Evolutionary conservation across 257 asterid species (phyloP), one percentile per base, ranked within the genome.

Genomic region (Euphrasia confusa): DNA sequence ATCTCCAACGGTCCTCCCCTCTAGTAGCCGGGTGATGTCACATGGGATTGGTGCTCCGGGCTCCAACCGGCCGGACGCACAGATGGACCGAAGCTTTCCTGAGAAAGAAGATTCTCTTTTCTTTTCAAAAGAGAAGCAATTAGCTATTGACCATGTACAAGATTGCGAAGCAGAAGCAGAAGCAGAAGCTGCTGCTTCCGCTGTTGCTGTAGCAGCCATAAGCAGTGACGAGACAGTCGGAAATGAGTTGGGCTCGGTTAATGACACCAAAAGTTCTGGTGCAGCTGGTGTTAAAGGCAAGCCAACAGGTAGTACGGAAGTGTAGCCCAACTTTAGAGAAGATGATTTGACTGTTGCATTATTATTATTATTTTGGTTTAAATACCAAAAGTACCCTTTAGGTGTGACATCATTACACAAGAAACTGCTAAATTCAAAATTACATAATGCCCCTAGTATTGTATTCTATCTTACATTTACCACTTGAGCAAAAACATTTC

Each of bases 111-210:
- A 69, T 66, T 40, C 82, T 63, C 75, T 86, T 30, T 82, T 77
- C 83, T 84, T 79, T 72, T 85, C 79, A 44, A 84, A 82, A 62
- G 95, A 89, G 68, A 83, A 81, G 74, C 81, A 67, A 61, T 72
- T 74, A 60, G 71, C 62, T 64, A 72, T 60, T 64, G 86, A 83
- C 70, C 71, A 87, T 68, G 60, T 85, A 50, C 88, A 80, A 74
- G 95, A 88, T 75, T 75, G 73, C 59, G 95, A 86, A 71, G 83
- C 95, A 68, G 96, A 84, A 82, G 83, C 95, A 68, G 96, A 84
- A 82, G 97, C 95, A 54, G 97, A 88, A 78, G 96, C 99, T 32
- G 97, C 90, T 74, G 95, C 99, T 64, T 83, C 97, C 54, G 95
- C 96, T 69, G 88, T 82, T 64, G 95, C 96, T 78, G 97, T 82